A percentile compares a stretch with the other conserved stretches of the same genome.
These are phyloP conservation scores for Tuber brumale DNA, from an alignment of 495 filamentous ascomycete species.

Conservation along the genomic window DNA sequence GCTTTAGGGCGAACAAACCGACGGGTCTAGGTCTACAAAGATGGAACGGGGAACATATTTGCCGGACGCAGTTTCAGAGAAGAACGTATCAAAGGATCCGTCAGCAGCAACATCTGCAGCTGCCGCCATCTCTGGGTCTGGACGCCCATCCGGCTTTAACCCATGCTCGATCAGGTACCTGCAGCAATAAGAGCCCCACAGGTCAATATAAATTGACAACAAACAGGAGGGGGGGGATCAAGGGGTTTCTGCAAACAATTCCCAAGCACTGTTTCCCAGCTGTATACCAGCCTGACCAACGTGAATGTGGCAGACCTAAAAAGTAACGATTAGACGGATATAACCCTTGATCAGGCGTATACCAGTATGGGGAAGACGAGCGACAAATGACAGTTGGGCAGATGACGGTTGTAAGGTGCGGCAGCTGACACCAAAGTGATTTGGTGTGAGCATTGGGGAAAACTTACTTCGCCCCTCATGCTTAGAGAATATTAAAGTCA, in stretches of 20 bases:
- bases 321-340: slow-evolving; percentile 21
- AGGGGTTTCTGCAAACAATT: slow-evolving; percentile 62
- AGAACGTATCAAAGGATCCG: slow-evolving; percentile 83
- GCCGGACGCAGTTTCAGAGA: slow-evolving; percentile 74
- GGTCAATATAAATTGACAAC: slow-evolving; percentile 4
- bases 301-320: slow-evolving; percentile 78
- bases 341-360: slow-evolving; percentile 8
- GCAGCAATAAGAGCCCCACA: slow-evolving; percentile 11
- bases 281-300: slow-evolving; percentile 89
- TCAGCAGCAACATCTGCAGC: slow-evolving; percentile 55
- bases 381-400: neutral
- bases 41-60: slow-evolving; percentile 89
- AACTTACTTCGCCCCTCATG: slow-evolving; percentile 54
- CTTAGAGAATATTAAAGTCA: slow-evolving; percentile 33
- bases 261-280: slow-evolving; percentile 91
- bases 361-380: slow-evolving; percentile 27
- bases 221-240: slow-evolving; percentile 16
- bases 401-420: neutral
- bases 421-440: slow-evolving; percentile 15
- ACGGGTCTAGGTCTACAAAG: slow-evolving; percentile 84
- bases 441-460: slow-evolving; percentile 6
- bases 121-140: slow-evolving; percentile 51
- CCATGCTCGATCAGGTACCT: slow-evolving; percentile 92
- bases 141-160: slow-evolving; percentile 66
- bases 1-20: slow-evolving; percentile 47